Evolutionary conservation across 345 rosid genomes (phyloP), one percentile per base, ranked within the genome.

Genomic region (Camelina neglecta): DNA sequence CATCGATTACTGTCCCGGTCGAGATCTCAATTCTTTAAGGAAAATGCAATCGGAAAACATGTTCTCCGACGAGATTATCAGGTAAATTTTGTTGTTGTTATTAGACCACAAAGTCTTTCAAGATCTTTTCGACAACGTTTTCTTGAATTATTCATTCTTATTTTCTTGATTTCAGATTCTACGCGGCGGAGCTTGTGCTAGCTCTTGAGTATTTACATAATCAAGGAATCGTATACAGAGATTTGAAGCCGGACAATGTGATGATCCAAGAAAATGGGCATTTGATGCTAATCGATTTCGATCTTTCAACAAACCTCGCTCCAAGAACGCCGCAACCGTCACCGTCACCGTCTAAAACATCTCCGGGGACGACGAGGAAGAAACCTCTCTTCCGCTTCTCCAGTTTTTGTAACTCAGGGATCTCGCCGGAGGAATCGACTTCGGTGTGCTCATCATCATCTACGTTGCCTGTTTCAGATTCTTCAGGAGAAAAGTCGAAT

Each of bases 261-360:
- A 77, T 91, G 90, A 85, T 93, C 51, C 98, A 91, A 69, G 94
- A 86, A 55, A 83, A 80, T 50, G 97, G 98, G 65, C 98, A 93
- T 76, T 67, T 93, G 63, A 93, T 93, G 98, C 87, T 93, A 7
- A 93, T 93, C 9, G 98, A 93, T 81, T 93, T 91, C 78, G 98
- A 93, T 72, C 96, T 93, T 68, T 93, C 98, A 29, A 86, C 88
- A 11, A 85, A 86, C 33, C 92, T 93, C 3, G 10, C 87, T 29
- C 81, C 89, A 0, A 83, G 60, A 69, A 72, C 86, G 5, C 74
- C 84, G 6, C 67, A 48, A 24, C 29, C 78, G 2, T 65, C 87
- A 0, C 81, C 83, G 54, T 11, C 68, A 13, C 75, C 21, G 0
- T 76, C 80, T 1, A 62, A 36, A 3, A 4, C 71, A 0, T 42